Evolutionary conservation across 805 yeast species (phyloP).

Genomic region (Saccharomycopsis microspora): DNA sequence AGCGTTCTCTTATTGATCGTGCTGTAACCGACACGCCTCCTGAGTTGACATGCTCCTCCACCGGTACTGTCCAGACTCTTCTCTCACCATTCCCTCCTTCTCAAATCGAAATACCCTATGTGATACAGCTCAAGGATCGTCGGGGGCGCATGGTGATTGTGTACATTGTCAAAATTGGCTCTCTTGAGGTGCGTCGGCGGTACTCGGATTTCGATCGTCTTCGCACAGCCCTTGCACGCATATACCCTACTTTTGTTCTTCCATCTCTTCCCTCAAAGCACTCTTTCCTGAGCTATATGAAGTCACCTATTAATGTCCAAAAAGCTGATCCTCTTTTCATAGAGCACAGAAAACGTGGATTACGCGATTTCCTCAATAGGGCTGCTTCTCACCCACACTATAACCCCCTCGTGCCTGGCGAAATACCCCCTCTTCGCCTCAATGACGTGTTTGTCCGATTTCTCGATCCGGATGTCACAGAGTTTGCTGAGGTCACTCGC

Average conservation of each 20-base stretch:
- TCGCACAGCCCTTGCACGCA: slow-evolving; percentile 51
- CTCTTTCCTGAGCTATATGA: slow-evolving; percentile 37
- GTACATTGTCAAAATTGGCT: slow-evolving; percentile 56
- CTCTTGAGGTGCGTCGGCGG: slow-evolving; percentile 55
- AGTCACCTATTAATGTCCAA: slow-evolving; percentile 32
- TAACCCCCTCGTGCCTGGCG: background rate
- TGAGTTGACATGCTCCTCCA: too few relatives aligned
- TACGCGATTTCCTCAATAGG: slow-evolving; percentile 66
- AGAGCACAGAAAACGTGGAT: slow-evolving; percentile 63
- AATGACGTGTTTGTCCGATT: slow-evolving; percentile 14
- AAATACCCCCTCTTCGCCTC: slow-evolving; percentile 7
- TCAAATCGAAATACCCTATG: slow-evolving; percentile 28
- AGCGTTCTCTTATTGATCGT: slow-evolving; percentile 10
- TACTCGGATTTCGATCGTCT: slow-evolving; percentile 89
- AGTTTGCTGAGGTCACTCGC: slow-evolving; percentile 11
- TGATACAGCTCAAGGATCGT: slow-evolving; percentile 61
- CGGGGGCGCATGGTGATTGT: slow-evolving; percentile 54
- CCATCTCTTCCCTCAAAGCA: slow-evolving; percentile 96
- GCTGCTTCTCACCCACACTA: slow-evolving; percentile 20
- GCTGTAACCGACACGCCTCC: slow-evolving; percentile 12
- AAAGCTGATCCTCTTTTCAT: slow-evolving; percentile 32
- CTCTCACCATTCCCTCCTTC: slow-evolving; percentile 3
- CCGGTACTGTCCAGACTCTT: too few relatives aligned
- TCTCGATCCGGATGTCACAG: slow-evolving; percentile 13
- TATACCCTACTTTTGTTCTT: slow-evolving; percentile 71